A percentile compares a stretch with the other conserved stretches of the same genome.
Conservation (phyloP, 2,329 filamentous ascomycete species). For the Ophiostoma tasmaniense region DNA sequence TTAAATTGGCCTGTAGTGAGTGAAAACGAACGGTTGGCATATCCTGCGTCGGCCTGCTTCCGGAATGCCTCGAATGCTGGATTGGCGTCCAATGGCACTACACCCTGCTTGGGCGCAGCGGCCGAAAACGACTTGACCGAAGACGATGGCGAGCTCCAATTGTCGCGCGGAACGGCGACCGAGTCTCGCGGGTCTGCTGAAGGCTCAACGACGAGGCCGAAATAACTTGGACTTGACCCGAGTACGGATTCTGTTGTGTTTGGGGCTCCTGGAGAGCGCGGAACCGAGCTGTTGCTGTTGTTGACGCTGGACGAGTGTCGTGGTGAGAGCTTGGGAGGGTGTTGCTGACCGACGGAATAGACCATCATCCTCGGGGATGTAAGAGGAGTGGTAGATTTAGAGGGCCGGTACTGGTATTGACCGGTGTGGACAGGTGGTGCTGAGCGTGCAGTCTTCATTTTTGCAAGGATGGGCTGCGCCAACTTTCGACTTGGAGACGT, state of each 20-base stretch:
- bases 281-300: constrained; percentile 11
- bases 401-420: constrained; percentile 33
- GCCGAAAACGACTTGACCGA: constrained; percentile 62
- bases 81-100: constrained; percentile 61
- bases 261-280: constrained; percentile 15
- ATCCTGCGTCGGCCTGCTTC: constrained; percentile 60
- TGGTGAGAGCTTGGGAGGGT: constrained; percentile 43
- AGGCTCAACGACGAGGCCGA: constrained; percentile 63
- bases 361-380: constrained; percentile 41
- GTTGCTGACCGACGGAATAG: constrained; percentile 46
- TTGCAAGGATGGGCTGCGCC: constrained; percentile 22
- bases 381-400: constrained; percentile 42
- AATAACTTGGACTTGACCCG: constrained; percentile 71
- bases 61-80: constrained; percentile 75
- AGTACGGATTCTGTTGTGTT: constrained; percentile 34
- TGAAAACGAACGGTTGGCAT: constrained; percentile 38
- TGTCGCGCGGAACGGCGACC: constrained; percentile 54
- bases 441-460: constrained; percentile 38
- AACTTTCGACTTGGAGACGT: background rate
- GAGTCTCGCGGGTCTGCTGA: constrained; percentile 54
- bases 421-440: constrained; percentile 35
- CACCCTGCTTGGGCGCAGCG: constrained; percentile 53
- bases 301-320: constrained; percentile 34
- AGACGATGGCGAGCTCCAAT: constrained; percentile 64
- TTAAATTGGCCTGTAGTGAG: constrained; percentile 35